These are phyloP conservation scores for Musa troglodytarum DNA, from an alignment of 176 grass and related monocot genomes.

Conservation along the genomic window DNA sequence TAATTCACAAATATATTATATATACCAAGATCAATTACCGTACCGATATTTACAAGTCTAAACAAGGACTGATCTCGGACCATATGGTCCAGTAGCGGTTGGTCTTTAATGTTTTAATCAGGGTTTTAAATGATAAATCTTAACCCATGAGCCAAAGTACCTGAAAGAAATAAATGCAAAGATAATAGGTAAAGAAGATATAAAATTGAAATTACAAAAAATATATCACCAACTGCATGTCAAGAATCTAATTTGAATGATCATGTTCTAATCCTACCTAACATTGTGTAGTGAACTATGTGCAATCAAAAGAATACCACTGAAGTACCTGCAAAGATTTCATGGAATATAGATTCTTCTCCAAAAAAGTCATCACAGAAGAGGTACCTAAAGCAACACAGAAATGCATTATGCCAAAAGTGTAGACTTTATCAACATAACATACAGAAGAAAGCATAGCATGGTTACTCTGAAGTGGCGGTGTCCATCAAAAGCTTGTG, in stretches of 20 bases:
- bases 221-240: neutral
- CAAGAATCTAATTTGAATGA: neutral
- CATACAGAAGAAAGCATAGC: neutral
- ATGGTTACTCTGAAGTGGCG: conserved; percentile 85
- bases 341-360: conserved; percentile 83
- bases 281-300: conserved; percentile 6
- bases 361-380: conserved; percentile 96
- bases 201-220: neutral
- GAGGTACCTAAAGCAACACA: conserved; percentile 56
- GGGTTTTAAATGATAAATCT: too few relatives aligned
- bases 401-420: conserved; percentile 18
- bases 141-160: neutral
- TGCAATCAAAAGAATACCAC: conserved; percentile 2
- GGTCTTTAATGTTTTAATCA: too few relatives aligned
- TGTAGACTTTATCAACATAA: conserved; percentile 7
- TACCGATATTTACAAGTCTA: too few relatives aligned
- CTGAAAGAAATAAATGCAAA: neutral
- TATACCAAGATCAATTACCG: too few relatives aligned
- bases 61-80: too few relatives aligned
- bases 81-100: too few relatives aligned
- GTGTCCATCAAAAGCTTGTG: conserved; percentile 99
- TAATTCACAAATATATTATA: too few relatives aligned
- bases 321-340: conserved; percentile 92
- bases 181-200: neutral
- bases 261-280: neutral